phyloP scores from a whole-genome alignment of 2,329 filamentous ascomycete genomes.

The Trichophyton simii region DNA sequence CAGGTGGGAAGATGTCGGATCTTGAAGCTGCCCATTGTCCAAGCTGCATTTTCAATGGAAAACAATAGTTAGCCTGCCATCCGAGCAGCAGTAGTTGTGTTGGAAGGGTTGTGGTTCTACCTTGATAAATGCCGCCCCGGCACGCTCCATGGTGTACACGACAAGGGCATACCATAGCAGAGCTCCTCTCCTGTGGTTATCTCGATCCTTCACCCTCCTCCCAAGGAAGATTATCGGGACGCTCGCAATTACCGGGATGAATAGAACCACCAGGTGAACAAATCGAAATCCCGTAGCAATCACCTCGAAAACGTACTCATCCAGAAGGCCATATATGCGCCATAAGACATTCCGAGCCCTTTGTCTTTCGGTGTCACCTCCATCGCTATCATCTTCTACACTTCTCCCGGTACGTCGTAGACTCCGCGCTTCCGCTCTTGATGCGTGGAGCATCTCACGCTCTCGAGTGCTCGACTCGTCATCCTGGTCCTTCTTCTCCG shows the following conservation, averaged over 20 bases:
- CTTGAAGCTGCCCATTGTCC: slow-evolving; percentile 97
- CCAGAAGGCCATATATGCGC: slow-evolving; percentile 52
- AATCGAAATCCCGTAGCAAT: slow-evolving; percentile 80
- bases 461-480: slow-evolving; percentile 56
- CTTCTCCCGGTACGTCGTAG: neutral
- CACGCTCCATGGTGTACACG: slow-evolving; percentile 78
- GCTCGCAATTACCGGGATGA: slow-evolving; percentile 73
- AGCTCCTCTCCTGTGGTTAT: slow-evolving; percentile 67
- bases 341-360: slow-evolving; percentile 48
- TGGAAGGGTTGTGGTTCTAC: slow-evolving; percentile 30
- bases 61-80: neutral
- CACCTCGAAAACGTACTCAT: slow-evolving; percentile 54
- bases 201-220: slow-evolving; percentile 45
- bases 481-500: slow-evolving; percentile 34
- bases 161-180: slow-evolving; percentile 92
- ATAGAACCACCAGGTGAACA: slow-evolving; percentile 72
- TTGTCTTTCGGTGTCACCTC: slow-evolving; percentile 52
- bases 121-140: slow-evolving; percentile 95
- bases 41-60: slow-evolving; percentile 42
- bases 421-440: slow-evolving; percentile 49
- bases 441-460: slow-evolving; percentile 73
- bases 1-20: slow-evolving; percentile 86
- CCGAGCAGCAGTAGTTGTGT: neutral
- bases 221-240: slow-evolving; percentile 77
- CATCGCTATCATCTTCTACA: slow-evolving; percentile 34